Evolutionary conservation across 164 flowering plant species (phyloP), one percentile per base, ranked within the genome.

Genomic region (Macadamia tetraphylla): DNA sequence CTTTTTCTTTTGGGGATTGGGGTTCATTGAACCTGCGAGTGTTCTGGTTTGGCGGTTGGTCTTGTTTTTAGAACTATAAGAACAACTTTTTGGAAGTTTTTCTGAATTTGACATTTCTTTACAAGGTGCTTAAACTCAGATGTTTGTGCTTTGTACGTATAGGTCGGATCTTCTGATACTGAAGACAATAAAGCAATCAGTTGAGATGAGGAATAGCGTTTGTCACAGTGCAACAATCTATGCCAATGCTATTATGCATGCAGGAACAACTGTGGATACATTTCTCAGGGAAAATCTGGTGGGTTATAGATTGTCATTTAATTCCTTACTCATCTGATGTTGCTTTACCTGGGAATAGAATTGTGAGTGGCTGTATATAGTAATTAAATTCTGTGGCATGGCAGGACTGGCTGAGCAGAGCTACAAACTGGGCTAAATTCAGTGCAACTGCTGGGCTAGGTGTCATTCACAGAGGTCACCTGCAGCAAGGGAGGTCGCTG

Each of bases 171-270:
- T 90, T 58, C 82, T 92, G 67, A 90, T 88, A 62, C 77, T 92
- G 63, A 92, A 92, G 83, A 90, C 94, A 63, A 88, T 90, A 74
- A 92, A 92, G 84, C 98, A 92, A 77, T 90, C 98, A 52, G 91
- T 92, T 68, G 98, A 92, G 80, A 88, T 90, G 92, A 85, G 94
- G 79, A 92, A 92, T 65, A 92, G 98, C 77, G 98, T 92, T 55
- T 92, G 98, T 70, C 98, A 92, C 66, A 92, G 98, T 82, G 98
- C 98, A 23, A 92, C 98, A 35, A 90, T 92, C 32, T 87, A 87
- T 85, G 89, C 96, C 46, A 92, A 92, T 86, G 98, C 98, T 17
- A 85, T 92, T 71, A 92, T 92, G 98, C 98, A 92, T 77, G 98
- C 98, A 60, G 96, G 98, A 76, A 92, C 98, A 3, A 92, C 98